These are phyloP conservation scores for Fusarium sp. DNA, from an alignment of 2,329 filamentous ascomycete species.

Conservation along the genomic window DNA sequence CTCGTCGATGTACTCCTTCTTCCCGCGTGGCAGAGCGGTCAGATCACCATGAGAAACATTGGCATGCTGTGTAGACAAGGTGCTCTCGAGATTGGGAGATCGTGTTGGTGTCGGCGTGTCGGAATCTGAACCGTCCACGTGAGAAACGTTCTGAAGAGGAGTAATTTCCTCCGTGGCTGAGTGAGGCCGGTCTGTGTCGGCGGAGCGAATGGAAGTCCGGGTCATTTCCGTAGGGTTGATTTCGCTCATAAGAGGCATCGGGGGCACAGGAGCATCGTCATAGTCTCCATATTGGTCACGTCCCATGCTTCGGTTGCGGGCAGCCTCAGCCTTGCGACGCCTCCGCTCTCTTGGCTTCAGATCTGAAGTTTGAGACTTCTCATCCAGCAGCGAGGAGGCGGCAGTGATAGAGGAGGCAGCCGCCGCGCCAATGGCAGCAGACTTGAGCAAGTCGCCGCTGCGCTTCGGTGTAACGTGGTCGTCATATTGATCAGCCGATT, in stretches of 20 bases:
- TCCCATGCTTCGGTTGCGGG: conserved; percentile 56
- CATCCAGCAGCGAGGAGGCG: conserved; percentile 48
- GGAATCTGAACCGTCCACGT: conserved; percentile 68
- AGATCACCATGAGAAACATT: conserved; percentile 71
- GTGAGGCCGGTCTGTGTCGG: conserved; percentile 77
- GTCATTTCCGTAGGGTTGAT: conserved; percentile 89
- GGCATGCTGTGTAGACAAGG: conserved; percentile 75
- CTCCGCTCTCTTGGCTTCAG: conserved; percentile 63
- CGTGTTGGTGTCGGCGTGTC: conserved; percentile 72
- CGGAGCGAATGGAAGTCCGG: conserved; percentile 85
- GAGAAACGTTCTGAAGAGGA: conserved; percentile 71
- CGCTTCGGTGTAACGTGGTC: conserved; percentile 59
- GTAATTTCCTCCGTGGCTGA: conserved; percentile 73
- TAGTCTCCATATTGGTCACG: conserved; percentile 62
- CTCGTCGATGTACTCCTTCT: conserved; percentile 55
- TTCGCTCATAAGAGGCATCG: conserved; percentile 90
- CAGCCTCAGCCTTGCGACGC: conserved; percentile 62
- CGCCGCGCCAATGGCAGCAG: conserved; percentile 58
- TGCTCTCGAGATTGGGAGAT: conserved; percentile 66
- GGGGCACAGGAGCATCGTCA: conserved; percentile 70
- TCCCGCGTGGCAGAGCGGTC: conserved; percentile 62
- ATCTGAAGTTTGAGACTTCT: conserved; percentile 59
- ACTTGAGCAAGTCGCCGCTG: conserved; percentile 56
- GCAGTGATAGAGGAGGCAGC: conserved; percentile 48
- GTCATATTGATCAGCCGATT: conserved; percentile 54